phyloP scores from a whole-genome alignment of 345 rosid species.

The Crucihimalaya himalaica region DNA sequence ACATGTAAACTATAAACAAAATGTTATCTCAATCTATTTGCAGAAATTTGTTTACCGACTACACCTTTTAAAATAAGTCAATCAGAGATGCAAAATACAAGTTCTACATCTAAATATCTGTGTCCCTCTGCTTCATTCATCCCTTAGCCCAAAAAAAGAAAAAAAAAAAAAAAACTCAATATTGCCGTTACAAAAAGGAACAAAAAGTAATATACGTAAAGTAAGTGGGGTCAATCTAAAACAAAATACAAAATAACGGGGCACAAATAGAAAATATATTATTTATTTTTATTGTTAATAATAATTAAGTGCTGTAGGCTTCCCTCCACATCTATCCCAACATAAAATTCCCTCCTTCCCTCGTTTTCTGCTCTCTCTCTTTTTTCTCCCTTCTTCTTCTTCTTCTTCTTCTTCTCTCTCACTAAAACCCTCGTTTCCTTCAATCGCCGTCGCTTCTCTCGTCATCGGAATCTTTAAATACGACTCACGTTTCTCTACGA shows the following conservation, averaged over 20 bases:
- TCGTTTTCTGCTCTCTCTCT: conserved; percentile 58
- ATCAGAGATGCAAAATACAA: conserved; percentile 9
- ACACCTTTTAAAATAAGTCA: conserved; percentile 16
- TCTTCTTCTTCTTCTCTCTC: conserved; percentile 16
- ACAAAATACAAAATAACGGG: conserved; percentile 22
- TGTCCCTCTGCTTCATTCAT: background rate
- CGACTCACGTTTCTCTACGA: conserved; percentile 27
- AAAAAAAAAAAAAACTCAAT: background rate
- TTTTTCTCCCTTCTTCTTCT: background rate
- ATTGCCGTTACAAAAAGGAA: conserved; percentile 17
- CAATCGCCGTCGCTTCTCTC: conserved; percentile 13
- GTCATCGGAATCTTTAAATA: conserved; percentile 54
- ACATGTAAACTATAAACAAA: conserved; percentile 34
- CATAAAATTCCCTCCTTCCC: conserved; percentile 72
- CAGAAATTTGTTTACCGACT: conserved; percentile 40
- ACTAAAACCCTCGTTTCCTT: conserved; percentile 28
- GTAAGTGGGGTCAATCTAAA: conserved; percentile 36
- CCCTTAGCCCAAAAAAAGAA: too few species aligned
- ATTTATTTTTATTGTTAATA: background rate
- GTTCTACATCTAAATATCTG: background rate
- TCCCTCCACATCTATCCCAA: conserved; percentile 82
- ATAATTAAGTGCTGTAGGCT: conserved; percentile 30
- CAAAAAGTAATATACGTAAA: conserved; percentile 3
- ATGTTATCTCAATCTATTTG: conserved; percentile 23
- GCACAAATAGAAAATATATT: conserved; percentile 27